These are phyloP conservation scores for Colletotrichum cordylinicola DNA, from an alignment of 2,329 filamentous ascomycete genomes.

Conservation along the genomic window DNA sequence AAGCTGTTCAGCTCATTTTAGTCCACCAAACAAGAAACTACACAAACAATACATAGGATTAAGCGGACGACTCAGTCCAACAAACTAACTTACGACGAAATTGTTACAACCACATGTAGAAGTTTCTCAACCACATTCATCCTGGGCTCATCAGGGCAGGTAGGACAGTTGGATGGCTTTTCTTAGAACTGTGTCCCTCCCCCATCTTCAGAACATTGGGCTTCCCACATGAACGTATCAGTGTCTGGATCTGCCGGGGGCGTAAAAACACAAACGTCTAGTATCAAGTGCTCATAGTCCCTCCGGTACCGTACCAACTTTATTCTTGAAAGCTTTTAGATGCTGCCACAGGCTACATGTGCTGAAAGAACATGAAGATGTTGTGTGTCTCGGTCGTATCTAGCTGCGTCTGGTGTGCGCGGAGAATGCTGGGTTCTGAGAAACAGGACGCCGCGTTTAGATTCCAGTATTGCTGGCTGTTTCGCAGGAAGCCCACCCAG, in stretches of 20 bases:
- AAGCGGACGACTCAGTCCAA: too few relatives aligned
- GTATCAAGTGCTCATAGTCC: not conserved
- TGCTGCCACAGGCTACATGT: too few relatives aligned
- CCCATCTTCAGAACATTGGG: not conserved
- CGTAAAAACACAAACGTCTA: not conserved
- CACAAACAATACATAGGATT: not conserved
- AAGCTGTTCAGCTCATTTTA: not conserved
- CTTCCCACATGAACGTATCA: not conserved
- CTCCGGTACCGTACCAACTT: not conserved
- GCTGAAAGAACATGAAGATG: not conserved
- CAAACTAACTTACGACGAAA: too few relatives aligned
- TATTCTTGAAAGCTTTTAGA: not conserved
- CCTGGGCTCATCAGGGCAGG: too few relatives aligned
- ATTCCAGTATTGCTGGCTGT: not conserved
- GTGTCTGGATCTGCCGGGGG: not conserved
- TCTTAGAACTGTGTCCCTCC: rapidly evolving
- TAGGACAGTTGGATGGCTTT: too few relatives aligned
- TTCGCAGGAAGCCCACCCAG: not conserved
- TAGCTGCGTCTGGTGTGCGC: too few relatives aligned
- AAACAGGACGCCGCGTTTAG: not conserved
- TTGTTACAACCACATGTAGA: too few relatives aligned
- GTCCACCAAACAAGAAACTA: not conserved
- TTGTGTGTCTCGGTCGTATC: too few relatives aligned
- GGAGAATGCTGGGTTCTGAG: not conserved
- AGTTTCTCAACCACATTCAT: too few relatives aligned